Base-by-base conservation (phyloP, 495 filamentous ascomycete genomes). In the Trypethelium eluteriae region DNA sequence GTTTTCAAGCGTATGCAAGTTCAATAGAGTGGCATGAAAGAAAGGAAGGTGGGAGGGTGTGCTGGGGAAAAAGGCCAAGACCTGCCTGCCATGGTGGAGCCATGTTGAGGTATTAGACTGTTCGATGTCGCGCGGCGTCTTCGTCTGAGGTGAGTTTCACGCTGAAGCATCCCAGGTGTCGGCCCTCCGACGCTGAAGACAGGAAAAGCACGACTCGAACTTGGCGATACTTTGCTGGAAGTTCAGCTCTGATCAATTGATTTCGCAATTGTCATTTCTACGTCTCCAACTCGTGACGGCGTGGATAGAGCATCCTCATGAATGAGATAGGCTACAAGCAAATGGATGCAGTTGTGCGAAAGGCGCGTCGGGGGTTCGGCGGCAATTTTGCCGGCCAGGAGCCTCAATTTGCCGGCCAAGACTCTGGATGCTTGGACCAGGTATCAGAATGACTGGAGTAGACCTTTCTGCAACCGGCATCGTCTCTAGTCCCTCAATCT, bases 71-170 rank as follows among this genome's bases (percentile, higher is more conserved):
- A 59, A 59, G 53, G 53, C 53, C 53, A 59, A 59, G 53, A 59
- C 53, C 53, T 59, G 36, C 53, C 53, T n/a, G 53, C 49, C 53
- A 59, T 59, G 53, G 53, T 59, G 53, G 53, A 59, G 53, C 53
- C 53, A 59, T 59, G 53, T 59, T 59, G 18, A n/a, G 53, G 53
- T 11, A 59, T 34, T 59, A 59, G 32, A 59, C 32, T 59, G 53
- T 18, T 59, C 53, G 18, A 18, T 59, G 53, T 59, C 53, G 53
- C 36, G 53, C 53, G 32, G 53, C 53, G 18, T 59, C 53, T 35
- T 36, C 53, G 53, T 59, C 53, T 59, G 53, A 59, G 32, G 53
- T 35, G 53, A 36, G 53, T 59, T 59, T 59, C 53, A 59, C 32
- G 53, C 53, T 59, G 53, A 59, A 35, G 53, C 53, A 36, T 32